phyloP scores from a whole-genome alignment of 2,329 filamentous ascomycete species.

The Colletotrichum theobromicola region DNA sequence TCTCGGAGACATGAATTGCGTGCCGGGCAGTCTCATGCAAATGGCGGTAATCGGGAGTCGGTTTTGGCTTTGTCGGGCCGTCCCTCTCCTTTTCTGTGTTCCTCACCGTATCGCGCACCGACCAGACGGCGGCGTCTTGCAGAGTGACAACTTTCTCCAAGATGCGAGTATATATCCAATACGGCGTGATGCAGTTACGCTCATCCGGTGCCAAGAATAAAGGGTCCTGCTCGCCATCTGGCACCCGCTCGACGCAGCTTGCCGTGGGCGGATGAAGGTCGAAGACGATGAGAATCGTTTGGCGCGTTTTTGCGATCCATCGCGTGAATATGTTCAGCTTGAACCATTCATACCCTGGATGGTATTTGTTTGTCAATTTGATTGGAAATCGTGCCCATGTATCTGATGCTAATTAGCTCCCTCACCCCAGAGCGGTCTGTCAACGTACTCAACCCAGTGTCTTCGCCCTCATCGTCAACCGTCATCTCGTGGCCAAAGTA shows the following conservation, averaged over 20 bases:
- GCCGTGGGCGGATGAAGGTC: constrained; percentile 22
- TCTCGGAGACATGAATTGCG: constrained; percentile 49
- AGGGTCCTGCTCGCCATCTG: not conserved
- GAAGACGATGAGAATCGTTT: constrained; percentile 36
- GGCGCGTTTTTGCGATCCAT: constrained; percentile 25
- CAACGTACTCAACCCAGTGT: constrained; percentile 25
- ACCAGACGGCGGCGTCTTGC: constrained; percentile 44
- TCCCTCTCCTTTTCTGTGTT: constrained; percentile 31
- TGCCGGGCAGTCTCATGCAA: constrained; percentile 50
- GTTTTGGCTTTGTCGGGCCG: constrained; percentile 10
- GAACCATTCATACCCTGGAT: constrained; percentile 34
- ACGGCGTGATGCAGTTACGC: constrained; percentile 29
- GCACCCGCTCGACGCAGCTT: not conserved
- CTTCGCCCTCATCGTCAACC: constrained; percentile 8
- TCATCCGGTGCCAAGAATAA: not conserved
- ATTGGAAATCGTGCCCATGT: constrained; percentile 37
- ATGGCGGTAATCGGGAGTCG: constrained; percentile 35
- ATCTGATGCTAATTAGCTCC: constrained; percentile 23
- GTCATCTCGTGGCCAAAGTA: constrained; percentile 39
- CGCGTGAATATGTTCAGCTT: constrained; percentile 38
- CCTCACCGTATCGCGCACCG: constrained; percentile 38
- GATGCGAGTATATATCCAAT: constrained; percentile 40
- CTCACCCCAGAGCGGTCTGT: not conserved
- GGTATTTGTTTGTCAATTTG: constrained; percentile 24
- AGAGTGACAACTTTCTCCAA: constrained; percentile 33